These are phyloP conservation scores for Tuber brumale DNA, from an alignment of 495 filamentous ascomycete genomes.

Conservation along the genomic window DNA sequence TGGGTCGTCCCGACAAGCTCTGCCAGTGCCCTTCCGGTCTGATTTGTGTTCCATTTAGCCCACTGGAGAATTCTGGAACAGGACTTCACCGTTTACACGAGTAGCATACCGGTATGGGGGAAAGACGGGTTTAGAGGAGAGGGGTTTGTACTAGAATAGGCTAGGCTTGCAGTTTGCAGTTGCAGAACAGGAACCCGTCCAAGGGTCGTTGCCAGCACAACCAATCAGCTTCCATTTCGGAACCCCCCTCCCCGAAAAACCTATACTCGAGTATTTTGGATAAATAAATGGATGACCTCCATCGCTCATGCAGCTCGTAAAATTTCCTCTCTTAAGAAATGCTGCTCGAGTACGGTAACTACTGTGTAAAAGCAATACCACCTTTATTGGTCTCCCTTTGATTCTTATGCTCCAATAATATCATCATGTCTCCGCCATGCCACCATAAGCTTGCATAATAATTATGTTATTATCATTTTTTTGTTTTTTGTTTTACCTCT, in stretches of 20 bases:
- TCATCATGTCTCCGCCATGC: slow-evolving; percentile 19
- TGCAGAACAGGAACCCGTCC: neutral
- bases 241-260: neutral
- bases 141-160: neutral
- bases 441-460: slow-evolving; percentile 17
- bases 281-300: neutral
- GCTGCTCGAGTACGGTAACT: neutral
- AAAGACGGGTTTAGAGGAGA: neutral
- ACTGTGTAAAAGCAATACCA: neutral
- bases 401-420: slow-evolving; percentile 5
- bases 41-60: neutral
- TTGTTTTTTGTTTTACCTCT: neutral
- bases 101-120: neutral
- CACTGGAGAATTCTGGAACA: neutral
- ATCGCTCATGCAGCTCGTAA: neutral
- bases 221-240: neutral
- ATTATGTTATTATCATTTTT: slow-evolving; percentile 19
- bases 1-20: neutral
- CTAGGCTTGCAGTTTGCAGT: neutral
- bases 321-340: neutral
- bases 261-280: neutral
- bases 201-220: neutral
- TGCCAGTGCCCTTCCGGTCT: neutral
- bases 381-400: neutral
- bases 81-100: neutral